Evolutionary conservation across 2,329 filamentous ascomycete genomes (phyloP), one percentile per base, ranked within the genome.

Genomic region (Colletotrichum destructivum): DNA sequence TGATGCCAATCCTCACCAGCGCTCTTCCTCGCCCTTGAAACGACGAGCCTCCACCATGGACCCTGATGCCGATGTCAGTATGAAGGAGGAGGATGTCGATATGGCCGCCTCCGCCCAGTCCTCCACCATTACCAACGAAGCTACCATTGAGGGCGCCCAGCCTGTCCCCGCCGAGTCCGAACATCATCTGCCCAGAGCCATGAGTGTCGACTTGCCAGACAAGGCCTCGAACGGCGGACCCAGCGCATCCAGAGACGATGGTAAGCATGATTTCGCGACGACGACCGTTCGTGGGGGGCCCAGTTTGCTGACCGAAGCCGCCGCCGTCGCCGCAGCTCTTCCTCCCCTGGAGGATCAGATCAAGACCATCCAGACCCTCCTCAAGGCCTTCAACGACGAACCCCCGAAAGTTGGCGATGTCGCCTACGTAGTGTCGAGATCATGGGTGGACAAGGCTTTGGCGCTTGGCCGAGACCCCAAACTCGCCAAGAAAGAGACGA

Each of bases 361-460:
- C 70, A 88, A 88, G 69, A 90, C 90, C 47, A 94, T 98, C 62
- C 88, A 89, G 76, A 86, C 87, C 42, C 82, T 95, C 35, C 80
- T 89, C 35, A 82, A 87, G 73, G 86, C 88, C 13, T 86, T 86
- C 59, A 81, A 82, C n/a, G 85, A 87, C 57, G 79, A 80, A 0
- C 86, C 88, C 9, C 80, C 91, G n/a, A 82, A 89, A 70, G 93
- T 95, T 73, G 92, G 92, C n/a, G 89, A 93, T 70, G 88, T 90
- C 66, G 93, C 92, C 16, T 98, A 92, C 76, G 82, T 97, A 23
- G 89, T 98, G 5, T 97, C 95, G 2, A 89, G 88, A 62, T 87
- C 87, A 71, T 98, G 96, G 96, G 87, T 98, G 44, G 87, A 88
- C 68, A 89, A 90, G 71, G 94, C 96, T 3, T 85, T 92, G 71